Percentiles rank a stretch among this genome's conserved stretches.
These are phyloP conservation scores for Phytophthora tentaculata DNA, from an alignment of 352 stramenopile species.

Conservation along the genomic window DNA sequence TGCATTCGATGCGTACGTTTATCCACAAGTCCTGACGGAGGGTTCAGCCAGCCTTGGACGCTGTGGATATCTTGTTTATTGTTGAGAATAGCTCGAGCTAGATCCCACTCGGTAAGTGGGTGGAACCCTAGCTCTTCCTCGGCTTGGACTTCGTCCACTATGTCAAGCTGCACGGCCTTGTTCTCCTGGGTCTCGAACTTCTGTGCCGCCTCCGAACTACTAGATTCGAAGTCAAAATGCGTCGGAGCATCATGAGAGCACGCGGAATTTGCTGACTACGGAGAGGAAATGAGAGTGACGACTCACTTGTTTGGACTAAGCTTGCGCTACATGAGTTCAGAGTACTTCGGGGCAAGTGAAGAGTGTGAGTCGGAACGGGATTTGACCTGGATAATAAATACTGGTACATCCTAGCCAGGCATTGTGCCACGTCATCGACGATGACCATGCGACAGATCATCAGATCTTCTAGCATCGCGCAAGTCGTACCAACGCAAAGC, in stretches of 20 bases:
- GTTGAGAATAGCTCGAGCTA: constrained; percentile 38
- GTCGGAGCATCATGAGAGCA: neutral
- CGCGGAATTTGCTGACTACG: too few relatives aligned
- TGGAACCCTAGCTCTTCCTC: constrained; percentile 37
- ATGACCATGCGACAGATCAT: too few relatives aligned
- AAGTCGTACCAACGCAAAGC: too few relatives aligned
- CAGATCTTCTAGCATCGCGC: too few relatives aligned
- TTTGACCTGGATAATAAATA: too few relatives aligned
- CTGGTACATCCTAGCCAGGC: too few relatives aligned
- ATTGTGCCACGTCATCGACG: too few relatives aligned
- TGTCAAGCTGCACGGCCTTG: neutral
- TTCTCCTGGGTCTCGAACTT: neutral
- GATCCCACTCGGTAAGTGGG: constrained; percentile 28
- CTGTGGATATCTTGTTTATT: constrained; percentile 25
- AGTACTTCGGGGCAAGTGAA: too few relatives aligned
- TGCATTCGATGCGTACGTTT: constrained; percentile 20
- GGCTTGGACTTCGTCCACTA: constrained; percentile 26
- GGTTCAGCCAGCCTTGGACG: constrained; percentile 27
- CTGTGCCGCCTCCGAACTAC: constrained; percentile 1
- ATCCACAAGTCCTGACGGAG: constrained; percentile 2
- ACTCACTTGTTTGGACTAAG: too few relatives aligned
- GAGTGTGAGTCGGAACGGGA: too few relatives aligned
- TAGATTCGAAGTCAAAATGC: constrained; percentile 34
- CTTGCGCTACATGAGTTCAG: too few relatives aligned
- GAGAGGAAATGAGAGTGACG: too few relatives aligned